Base-by-base conservation (phyloP, 2,329 filamentous ascomycete genomes). In the Paraphoma chrysanthemicola region DNA sequence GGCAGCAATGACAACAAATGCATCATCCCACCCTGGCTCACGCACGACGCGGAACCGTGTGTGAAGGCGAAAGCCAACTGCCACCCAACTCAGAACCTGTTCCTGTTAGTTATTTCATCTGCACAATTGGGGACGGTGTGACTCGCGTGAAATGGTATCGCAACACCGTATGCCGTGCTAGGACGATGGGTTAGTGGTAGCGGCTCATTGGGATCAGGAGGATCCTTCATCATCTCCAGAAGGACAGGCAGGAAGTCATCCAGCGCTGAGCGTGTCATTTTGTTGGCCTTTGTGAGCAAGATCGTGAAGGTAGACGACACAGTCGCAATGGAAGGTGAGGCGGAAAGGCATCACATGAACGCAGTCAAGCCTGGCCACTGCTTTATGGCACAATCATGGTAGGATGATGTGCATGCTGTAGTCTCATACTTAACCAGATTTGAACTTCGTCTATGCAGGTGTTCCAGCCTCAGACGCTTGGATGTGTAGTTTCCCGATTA, bases 21-120 rank as follows among this genome's bases (percentile, higher is more conserved):
- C 48, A 46, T 77, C 74, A 51, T 77, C 73, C 64, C 70, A 70
- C n/a, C 74, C 69, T 5, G 68, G 67, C 28, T 73, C 64, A 30
- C 67, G 65, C 14, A 72, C 57, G 3, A 72, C 50, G 16, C 53
- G 57, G 12, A 70, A 51, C n/a, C 70, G 63, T 45, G 66, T 70
- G 43, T 72, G 64, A 12, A 74, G 56, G 43, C 71, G 69, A 45
- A 68, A 61, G 28, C 53, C 44, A 14, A 73, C 68, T 16, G 69
- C 66, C 16, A 60, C 2, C 69, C 66, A 72, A 30, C 63, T 58
- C 8, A 74, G 17, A 3, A 72, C 36, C 71, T 73, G 28, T 23
- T 31, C 4, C 23, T 36, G 49, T 67, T 10, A 66, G 50, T 44
- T 48, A 23, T 23, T 23, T 23, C 3, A 23, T 23, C 23, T 5